These are phyloP conservation scores for Hordeum marinum DNA, from an alignment of 176 grass and related monocot genomes.

Conservation along the genomic window DNA sequence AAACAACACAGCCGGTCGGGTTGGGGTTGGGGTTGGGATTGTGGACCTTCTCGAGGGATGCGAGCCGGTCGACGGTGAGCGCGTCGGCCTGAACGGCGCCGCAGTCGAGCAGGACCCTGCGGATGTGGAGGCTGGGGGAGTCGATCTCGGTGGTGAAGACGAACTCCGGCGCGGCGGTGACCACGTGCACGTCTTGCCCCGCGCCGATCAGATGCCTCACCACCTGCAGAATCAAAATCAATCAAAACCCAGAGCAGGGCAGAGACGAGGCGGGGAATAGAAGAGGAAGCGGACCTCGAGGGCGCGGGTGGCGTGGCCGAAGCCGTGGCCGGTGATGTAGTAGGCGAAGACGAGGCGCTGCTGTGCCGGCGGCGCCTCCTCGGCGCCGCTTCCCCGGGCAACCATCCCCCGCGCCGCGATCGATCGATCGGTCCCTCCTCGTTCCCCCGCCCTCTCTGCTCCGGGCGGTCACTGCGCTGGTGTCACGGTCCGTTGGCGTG, in stretches of 20 bases:
- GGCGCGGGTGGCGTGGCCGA: constrained; percentile 92
- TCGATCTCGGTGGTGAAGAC: constrained; percentile 91
- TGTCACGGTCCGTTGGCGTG: background rate
- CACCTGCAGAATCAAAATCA: constrained; percentile 46
- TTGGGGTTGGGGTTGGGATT: background rate
- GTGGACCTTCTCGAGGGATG: constrained; percentile 85
- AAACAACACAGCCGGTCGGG: background rate
- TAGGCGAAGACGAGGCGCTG: constrained; percentile 72
- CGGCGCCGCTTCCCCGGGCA: constrained; percentile 24
- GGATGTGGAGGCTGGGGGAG: constrained; percentile 75
- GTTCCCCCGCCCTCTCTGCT: background rate
- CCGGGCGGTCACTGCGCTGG: background rate
- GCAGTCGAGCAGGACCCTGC: constrained; percentile 95
- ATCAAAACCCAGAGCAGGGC: too few relatives aligned
- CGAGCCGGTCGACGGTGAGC: constrained; percentile 88
- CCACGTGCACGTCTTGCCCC: constrained; percentile 93
- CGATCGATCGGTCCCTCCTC: background rate
- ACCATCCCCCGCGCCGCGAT: constrained; percentile 29
- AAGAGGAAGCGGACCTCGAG: constrained; percentile 88
- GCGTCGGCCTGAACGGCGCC: constrained; percentile 98
- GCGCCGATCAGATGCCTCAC: constrained; percentile 81
- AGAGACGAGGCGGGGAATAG: too few relatives aligned
- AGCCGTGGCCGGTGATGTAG: constrained; percentile 96
- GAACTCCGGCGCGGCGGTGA: constrained; percentile 82
- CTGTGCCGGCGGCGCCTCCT: constrained; percentile 7